phyloP scores from a whole-genome alignment of 352 stramenopile species.

The Globisporangium rhizosaccharum region DNA sequence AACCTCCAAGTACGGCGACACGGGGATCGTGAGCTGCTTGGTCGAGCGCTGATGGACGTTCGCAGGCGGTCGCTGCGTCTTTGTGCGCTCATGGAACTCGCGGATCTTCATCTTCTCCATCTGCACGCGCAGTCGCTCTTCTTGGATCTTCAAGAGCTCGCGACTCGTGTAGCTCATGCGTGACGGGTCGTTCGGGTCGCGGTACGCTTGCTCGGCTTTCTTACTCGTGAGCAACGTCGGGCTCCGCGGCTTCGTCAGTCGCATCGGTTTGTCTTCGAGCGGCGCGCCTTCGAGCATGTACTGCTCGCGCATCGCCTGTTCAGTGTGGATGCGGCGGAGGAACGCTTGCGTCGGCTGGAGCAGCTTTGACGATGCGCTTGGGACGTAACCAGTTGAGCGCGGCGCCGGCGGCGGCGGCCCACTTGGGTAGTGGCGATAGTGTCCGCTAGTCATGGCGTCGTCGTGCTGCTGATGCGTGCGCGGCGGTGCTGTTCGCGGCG shows the following conservation, averaged over 20 bases:
- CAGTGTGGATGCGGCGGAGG: conserved; percentile 47
- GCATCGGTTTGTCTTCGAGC: conserved; percentile 37
- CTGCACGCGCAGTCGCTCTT: conserved; percentile 59
- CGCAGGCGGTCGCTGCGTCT: conserved; percentile 48
- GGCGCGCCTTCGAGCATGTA: conserved; percentile 30
- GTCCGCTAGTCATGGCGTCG: no score
- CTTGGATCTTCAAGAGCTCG: conserved; percentile 72
- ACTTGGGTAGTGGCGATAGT: no score
- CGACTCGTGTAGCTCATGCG: conserved; percentile 73
- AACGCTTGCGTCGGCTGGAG: conserved; percentile 69
- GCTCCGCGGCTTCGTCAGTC: conserved; percentile 46
- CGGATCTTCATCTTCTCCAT: conserved; percentile 70
- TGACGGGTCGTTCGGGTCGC: conserved; percentile 36
- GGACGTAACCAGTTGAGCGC: conserved; percentile 1
- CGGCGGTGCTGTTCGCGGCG: no score
- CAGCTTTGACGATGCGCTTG: conserved; percentile 34
- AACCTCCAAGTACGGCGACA: conserved; percentile 61
- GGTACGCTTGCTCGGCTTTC: conserved; percentile 21
- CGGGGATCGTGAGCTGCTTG: conserved; percentile 74
- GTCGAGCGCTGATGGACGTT: conserved; percentile 76
- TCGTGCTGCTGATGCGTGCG: no score
- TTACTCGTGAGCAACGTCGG: conserved; percentile 44
- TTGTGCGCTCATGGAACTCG: conserved; percentile 72
- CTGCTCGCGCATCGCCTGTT: conserved; percentile 49
- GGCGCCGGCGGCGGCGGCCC: conserved; percentile 7